Base-by-base conservation (phyloP, 2,329 filamentous ascomycete genomes). In the Penicillium sclerotigenum region DNA sequence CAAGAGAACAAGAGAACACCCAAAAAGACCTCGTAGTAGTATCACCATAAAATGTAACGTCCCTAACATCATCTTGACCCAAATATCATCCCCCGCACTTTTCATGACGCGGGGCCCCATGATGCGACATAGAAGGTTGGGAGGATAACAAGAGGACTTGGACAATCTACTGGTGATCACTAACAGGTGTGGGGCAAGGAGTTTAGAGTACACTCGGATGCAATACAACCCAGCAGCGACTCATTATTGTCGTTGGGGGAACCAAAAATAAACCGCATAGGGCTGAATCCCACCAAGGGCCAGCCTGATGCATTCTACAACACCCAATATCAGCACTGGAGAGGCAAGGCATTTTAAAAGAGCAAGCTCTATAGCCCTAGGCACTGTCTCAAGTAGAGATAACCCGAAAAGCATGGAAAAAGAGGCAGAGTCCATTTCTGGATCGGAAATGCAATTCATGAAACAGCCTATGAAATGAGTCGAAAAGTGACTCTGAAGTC, bases 391-490 rank as follows among this genome's bases (percentile, higher is more conserved):
- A 20, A 22, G 6, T 24, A 13, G 5, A 46, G 20, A 26, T 22
- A 28, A 38, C 37, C 38, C 26, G 33, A 29, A 45, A 45, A 54
- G 29, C 28, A 49, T 54, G 47, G 48, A 11, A 40, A 40, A 40
- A 56, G 53, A 56, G 49, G 41, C 22, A 58, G 40, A 51, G 38
- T 57, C 54, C 59, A 61, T 58, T 65, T 52, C 56, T 62, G 61
- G 59, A 61, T 64, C 57, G 61, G 62, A 64, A 66, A 66, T 61
- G 59, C 53, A 62, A 61, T 64, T 61, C 64, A 66, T 64, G 62
- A 55, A 64, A 60, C 59, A 65, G 64, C 62, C 64, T 65, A 66
- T 65, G 55, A 65, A 52, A 65, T 48, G 59, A 64, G 54, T 61
- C 56, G 49, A 61, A 65, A 54, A 64, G 57, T 54, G 54, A 60